These are phyloP conservation scores for Acacia crassicarpa DNA, from an alignment of 306 rosid genomes.

Conservation along the genomic window DNA sequence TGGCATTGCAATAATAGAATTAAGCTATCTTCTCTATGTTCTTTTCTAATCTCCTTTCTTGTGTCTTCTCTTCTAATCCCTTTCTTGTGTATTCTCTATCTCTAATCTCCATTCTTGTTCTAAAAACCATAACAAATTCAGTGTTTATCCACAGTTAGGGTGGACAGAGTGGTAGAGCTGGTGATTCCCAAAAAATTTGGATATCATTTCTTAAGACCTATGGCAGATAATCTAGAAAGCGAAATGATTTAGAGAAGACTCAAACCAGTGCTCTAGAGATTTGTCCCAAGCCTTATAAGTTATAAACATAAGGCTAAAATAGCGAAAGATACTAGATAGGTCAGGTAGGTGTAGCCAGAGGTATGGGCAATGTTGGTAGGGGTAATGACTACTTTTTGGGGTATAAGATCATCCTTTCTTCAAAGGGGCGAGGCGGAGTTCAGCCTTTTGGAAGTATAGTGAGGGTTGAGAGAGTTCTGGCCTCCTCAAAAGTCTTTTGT, in stretches of 20 bases:
- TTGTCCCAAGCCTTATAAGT: neutral
- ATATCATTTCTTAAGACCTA: neutral
- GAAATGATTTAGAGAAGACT: neutral
- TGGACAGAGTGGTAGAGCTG: neutral
- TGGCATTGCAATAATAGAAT: too few species aligned
- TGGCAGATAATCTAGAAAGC: neutral
- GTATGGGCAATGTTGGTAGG: neutral
- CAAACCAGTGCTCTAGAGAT: neutral
- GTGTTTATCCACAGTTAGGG: neutral
- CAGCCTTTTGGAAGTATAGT: neutral
- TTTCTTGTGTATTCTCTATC: too few species aligned
- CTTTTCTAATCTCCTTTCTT: too few species aligned
- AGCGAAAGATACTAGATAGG: neutral
- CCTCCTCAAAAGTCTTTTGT: too few species aligned
- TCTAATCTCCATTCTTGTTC: too few species aligned
- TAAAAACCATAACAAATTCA: too few species aligned
- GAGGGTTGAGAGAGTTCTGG: too few species aligned
- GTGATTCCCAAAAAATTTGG: too few species aligned
- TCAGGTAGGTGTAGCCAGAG: neutral
- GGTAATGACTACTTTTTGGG: neutral
- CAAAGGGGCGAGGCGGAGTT: neutral
- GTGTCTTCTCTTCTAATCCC: too few species aligned
- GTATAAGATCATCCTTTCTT: neutral
- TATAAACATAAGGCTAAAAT: too few species aligned
- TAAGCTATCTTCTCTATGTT: too few species aligned